A percentile compares a stretch with the other conserved stretches of the same genome.
Evolutionary conservation across 345 rosid species (phyloP).

Genomic region (Geranium rotundifolium): DNA sequence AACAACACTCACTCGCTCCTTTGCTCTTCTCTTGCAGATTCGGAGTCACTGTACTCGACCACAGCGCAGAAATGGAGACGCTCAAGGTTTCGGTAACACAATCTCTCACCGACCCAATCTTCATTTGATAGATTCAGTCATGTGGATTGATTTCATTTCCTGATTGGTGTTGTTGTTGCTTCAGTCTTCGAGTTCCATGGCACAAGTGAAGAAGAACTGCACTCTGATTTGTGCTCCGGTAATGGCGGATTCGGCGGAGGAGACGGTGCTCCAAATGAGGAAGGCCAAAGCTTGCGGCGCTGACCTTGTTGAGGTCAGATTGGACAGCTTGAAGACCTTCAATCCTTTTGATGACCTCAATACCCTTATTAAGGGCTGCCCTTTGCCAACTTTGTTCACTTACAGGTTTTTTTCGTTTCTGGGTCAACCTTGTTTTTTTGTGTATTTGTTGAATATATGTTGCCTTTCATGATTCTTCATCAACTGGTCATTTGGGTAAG

Average conservation of each 20-base stretch:
- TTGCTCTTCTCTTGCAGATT: too few species aligned
- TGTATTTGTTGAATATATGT: slow-evolving; percentile 1
- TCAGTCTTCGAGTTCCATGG: too few species aligned
- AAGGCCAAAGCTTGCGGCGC: slow-evolving; percentile 62
- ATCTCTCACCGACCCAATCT: too few species aligned
- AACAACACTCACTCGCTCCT: too few species aligned
- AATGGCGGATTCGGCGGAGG: slow-evolving; percentile 54
- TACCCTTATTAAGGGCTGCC: slow-evolving; percentile 39
- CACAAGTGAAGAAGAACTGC: slow-evolving; percentile 27
- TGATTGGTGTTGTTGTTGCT: too few species aligned
- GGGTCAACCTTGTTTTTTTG: slow-evolving; percentile 10
- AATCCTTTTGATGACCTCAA: slow-evolving; percentile 34
- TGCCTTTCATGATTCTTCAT: background rate
- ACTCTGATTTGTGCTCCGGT: slow-evolving; percentile 72
- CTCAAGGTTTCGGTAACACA: too few species aligned
- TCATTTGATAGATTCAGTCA: too few species aligned
- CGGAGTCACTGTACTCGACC: too few species aligned
- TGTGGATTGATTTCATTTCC: too few species aligned
- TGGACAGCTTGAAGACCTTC: slow-evolving; percentile 51
- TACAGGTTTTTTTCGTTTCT: slow-evolving; percentile 42
- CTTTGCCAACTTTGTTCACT: slow-evolving; percentile 76
- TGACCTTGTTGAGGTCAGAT: slow-evolving; percentile 77
- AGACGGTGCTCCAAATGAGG: slow-evolving; percentile 34
- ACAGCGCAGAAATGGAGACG: too few species aligned
- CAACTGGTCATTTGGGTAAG: background rate